A percentile compares a stretch with the other conserved stretches of the same genome.
Conservation (phyloP, 176 grass and related monocot genomes). For the Oryza rufipogon region DNA sequence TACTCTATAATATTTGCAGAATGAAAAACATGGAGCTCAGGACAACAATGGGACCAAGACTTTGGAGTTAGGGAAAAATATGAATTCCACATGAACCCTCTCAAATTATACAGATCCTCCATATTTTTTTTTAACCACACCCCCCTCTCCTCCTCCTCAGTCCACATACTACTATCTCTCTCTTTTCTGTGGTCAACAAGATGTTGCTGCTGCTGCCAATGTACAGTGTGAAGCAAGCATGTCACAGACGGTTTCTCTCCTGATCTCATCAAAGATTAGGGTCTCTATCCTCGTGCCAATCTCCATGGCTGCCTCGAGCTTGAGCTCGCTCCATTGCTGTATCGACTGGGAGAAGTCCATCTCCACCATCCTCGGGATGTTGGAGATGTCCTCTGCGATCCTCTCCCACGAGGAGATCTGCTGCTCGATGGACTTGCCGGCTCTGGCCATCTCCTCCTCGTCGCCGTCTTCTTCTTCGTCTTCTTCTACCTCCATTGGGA, state of each 20-base stretch:
- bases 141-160: not conserved
- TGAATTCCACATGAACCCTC: slow-evolving; percentile 42
- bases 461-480: slow-evolving; percentile 20
- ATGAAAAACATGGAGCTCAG: slow-evolving; percentile 46
- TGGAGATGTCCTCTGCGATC: slow-evolving; percentile 58
- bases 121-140: not conserved
- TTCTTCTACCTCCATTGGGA: slow-evolving; percentile 34
- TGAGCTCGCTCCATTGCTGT: slow-evolving; percentile 55
- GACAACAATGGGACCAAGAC: slow-evolving; percentile 9
- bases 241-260: slow-evolving; percentile 61
- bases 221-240: slow-evolving; percentile 68
- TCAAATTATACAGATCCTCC: slow-evolving; percentile 42
- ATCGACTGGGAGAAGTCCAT: slow-evolving; percentile 51
- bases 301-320: slow-evolving; percentile 41
- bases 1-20: slow-evolving; percentile 14
- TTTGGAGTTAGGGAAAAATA: slow-evolving; percentile 33
- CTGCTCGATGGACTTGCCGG: slow-evolving; percentile 38
- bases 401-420: slow-evolving; percentile 69
- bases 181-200: slow-evolving; percentile 45
- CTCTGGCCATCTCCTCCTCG: slow-evolving; percentile 31
- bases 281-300: slow-evolving; percentile 75
- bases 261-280: slow-evolving; percentile 90
- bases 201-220: slow-evolving; percentile 45
- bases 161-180: no score
- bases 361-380: slow-evolving; percentile 64